A percentile compares a stretch with the other conserved stretches of the same genome.
phyloP scores from a whole-genome alignment of 495 filamentous ascomycete species.

The Entonaema liquescens region DNA sequence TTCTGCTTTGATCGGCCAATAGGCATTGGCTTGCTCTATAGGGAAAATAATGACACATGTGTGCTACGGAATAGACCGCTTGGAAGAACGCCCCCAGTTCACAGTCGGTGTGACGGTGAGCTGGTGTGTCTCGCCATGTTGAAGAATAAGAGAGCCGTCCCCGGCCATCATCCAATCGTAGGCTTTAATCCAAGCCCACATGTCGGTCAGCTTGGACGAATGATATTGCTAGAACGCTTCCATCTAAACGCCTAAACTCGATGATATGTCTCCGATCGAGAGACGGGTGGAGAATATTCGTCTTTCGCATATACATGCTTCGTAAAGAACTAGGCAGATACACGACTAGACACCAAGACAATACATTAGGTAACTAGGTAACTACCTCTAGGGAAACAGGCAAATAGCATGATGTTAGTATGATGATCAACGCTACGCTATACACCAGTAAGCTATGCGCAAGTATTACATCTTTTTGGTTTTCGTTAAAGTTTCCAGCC shows the following conservation, averaged over 20 bases:
- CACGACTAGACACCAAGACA: too few species aligned
- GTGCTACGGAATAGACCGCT: constrained; percentile 31
- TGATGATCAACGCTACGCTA: neutral
- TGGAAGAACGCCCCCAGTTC: constrained; percentile 26
- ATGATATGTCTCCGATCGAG: constrained; percentile 28
- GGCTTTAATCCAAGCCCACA: constrained; percentile 10
- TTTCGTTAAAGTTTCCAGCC: neutral
- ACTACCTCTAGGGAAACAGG: neutral
- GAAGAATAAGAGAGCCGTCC: constrained; percentile 18
- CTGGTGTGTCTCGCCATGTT: constrained; percentile 36
- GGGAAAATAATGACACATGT: constrained; percentile 29
- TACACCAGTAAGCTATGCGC: neutral
- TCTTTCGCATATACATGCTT: constrained; percentile 2
- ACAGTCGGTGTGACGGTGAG: constrained; percentile 37
- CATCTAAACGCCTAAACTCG: constrained; percentile 18
- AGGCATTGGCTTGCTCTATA: constrained; percentile 16
- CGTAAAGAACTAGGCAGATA: neutral
- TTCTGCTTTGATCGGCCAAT: constrained; percentile 21
- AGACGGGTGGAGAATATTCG: constrained; percentile 1
- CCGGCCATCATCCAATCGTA: constrained; percentile 29
- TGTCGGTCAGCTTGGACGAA: constrained; percentile 28
- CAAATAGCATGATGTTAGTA: neutral
- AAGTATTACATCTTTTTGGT: constrained; percentile 25
- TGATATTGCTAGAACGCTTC: constrained; percentile 15
- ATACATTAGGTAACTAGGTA: too few species aligned